Evolutionary conservation across 441 rosid species (phyloP).

Genomic region (Hura crepitans): DNA sequence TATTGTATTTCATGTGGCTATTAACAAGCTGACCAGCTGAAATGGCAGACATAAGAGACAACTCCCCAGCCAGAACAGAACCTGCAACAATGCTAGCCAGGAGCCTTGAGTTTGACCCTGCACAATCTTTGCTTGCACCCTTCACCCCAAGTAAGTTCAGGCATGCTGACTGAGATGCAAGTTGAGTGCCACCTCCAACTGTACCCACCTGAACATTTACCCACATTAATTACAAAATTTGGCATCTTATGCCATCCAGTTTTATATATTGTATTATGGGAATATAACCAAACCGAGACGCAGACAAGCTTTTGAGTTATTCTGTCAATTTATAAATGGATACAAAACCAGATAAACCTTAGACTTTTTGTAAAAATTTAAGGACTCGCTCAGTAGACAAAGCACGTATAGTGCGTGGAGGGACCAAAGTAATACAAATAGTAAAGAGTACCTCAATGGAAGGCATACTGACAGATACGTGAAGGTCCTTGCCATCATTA

Average conservation of each 20-base stretch:
- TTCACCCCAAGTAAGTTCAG: slow-evolving; percentile 70
- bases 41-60: slow-evolving; percentile 79
- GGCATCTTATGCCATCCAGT: not conserved
- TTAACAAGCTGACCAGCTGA: slow-evolving; percentile 75
- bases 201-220: slow-evolving; percentile 56
- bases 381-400: too few relatives aligned
- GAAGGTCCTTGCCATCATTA: not conserved
- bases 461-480: not conserved
- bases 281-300: not conserved
- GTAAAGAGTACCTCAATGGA: not conserved
- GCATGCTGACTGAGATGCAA: slow-evolving; percentile 82
- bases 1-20: slow-evolving; percentile 88
- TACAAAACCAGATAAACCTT: too few relatives aligned
- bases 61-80: slow-evolving; percentile 70
- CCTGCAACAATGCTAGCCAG: slow-evolving; percentile 72
- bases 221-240: not conserved
- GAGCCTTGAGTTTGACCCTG: slow-evolving; percentile 71
- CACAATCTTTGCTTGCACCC: slow-evolving; percentile 59
- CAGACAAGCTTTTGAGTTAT: not conserved
- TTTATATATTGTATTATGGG: not conserved
- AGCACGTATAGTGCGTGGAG: too few relatives aligned
- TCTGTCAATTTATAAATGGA: not conserved
- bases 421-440: too few relatives aligned
- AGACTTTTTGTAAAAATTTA: too few relatives aligned
- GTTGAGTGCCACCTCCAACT: slow-evolving; percentile 88